A percentile compares a stretch with the other conserved stretches of the same genome.
phyloP scores from a whole-genome alignment of 1,139 yeast genomes.

The Yamadazyma kanchanaburiensis region DNA sequence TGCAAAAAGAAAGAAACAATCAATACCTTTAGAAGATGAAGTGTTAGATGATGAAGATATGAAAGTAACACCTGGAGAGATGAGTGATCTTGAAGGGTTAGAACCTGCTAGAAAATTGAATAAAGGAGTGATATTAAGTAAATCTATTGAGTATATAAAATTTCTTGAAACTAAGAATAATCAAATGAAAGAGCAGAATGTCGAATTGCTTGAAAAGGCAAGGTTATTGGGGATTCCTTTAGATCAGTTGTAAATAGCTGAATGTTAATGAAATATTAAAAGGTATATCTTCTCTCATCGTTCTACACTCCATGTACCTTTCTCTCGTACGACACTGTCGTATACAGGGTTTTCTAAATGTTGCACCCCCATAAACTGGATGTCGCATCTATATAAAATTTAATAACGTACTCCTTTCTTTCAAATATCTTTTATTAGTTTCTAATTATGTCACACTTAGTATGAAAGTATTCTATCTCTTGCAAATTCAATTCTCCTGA shows the following conservation, averaged over 20 bases:
- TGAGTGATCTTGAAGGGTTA: constrained; percentile 36
- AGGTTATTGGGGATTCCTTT: constrained; percentile 17
- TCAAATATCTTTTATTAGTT: too few species aligned
- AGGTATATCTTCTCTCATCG: too few species aligned
- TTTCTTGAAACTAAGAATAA: constrained; percentile 39
- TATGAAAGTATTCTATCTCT: too few species aligned
- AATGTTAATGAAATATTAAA: too few species aligned
- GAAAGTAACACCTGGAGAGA: constrained; percentile 13
- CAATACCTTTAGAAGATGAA: constrained; percentile 4
- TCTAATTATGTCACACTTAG: too few species aligned
- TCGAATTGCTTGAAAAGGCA: constrained; percentile 25
- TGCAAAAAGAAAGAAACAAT: constrained; percentile 19
- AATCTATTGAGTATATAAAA: constrained; percentile 43
- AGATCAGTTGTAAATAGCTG: constrained; percentile 10
- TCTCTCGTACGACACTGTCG: too few species aligned
- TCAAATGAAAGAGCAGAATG: constrained; percentile 32
- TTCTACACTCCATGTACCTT: too few species aligned
- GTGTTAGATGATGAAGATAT: constrained; percentile 16
- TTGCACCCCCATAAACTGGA: too few species aligned
- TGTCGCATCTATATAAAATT: too few species aligned
- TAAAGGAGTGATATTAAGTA: constrained; percentile 43
- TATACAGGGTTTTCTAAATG: too few species aligned
- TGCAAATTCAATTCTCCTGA: too few species aligned
- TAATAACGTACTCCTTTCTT: too few species aligned
- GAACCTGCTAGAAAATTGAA: constrained; percentile 45